These are phyloP conservation scores for Lactifluus subvellereus DNA, from an alignment of 768 basidiomycete genomes.

Conservation along the genomic window DNA sequence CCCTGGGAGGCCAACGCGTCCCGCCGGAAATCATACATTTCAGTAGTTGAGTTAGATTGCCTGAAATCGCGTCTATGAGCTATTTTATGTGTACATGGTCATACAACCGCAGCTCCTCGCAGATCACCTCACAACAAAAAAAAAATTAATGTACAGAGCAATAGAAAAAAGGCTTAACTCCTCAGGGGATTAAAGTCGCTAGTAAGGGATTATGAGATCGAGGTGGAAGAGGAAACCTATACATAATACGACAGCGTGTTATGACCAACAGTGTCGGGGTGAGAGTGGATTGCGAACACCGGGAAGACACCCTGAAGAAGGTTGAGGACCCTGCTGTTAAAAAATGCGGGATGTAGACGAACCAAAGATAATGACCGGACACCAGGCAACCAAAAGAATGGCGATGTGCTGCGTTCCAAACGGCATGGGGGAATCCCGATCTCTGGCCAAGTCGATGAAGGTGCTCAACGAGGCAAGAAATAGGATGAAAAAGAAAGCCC, in stretches of 20 bases:
- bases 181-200: neutral
- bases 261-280: neutral
- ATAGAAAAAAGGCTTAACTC: neutral
- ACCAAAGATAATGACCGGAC: conserved; percentile 52
- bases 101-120: neutral
- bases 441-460: conserved; percentile 43
- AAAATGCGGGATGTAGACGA: conserved; percentile 18
- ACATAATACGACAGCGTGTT: neutral
- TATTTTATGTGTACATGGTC: conserved; percentile 3
- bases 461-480: conserved; percentile 46
- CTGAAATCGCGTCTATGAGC: neutral
- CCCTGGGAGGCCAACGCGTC: neutral
- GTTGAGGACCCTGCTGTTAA: neutral
- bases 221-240: neutral
- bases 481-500: conserved; percentile 43
- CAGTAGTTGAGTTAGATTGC: neutral
- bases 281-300: conserved; percentile 16
- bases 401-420: conserved; percentile 65
- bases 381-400: conserved; percentile 54
- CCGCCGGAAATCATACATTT: neutral
- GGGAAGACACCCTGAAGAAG: conserved; percentile 15
- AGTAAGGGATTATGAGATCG: neutral
- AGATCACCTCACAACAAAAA: neutral
- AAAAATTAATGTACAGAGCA: neutral
- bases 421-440: conserved; percentile 38